phyloP scores from a whole-genome alignment of 2,329 filamentous ascomycete species.

The Penicillium sp. region DNA sequence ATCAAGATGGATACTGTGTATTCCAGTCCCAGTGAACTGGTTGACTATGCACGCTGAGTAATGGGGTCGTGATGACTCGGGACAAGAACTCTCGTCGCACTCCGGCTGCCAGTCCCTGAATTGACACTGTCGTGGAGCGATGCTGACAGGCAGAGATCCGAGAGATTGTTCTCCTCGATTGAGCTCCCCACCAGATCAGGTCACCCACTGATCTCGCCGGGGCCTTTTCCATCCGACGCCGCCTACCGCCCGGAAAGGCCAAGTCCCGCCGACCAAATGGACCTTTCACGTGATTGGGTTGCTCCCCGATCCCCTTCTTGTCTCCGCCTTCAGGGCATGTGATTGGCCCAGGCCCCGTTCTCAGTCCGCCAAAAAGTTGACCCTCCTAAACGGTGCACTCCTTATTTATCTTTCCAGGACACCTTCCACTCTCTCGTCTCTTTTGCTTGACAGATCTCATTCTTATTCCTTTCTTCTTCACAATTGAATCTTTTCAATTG shows the following conservation, averaged over 20 bases:
- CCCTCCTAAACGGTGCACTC: neutral
- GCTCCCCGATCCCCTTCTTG: conserved; percentile 3
- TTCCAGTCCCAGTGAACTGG: no score
- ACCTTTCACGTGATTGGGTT: neutral
- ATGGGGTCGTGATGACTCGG: no score
- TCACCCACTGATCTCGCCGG: conserved; percentile 11
- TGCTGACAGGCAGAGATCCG: no score
- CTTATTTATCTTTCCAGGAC: conserved; percentile 16
- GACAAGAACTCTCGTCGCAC: no score
- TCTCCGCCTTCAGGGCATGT: conserved; percentile 11
- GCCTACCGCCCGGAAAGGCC: conserved; percentile 16
- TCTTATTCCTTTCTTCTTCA: conserved; percentile 8
- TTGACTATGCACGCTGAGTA: no score
- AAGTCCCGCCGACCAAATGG: conserved; percentile 3
- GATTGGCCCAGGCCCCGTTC: conserved; percentile 12
- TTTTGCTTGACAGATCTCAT: neutral
- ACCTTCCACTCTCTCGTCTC: conserved; percentile 4
- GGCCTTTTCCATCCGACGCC: conserved; percentile 10
- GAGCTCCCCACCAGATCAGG: conserved; percentile 10
- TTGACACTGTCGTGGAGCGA: neutral
- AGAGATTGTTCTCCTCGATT: no score
- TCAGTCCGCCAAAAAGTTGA: conserved; percentile 18
- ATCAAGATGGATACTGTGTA: no score
- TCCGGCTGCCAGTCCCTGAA: no score
- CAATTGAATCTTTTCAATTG: neutral